phyloP scores from a whole-genome alignment of 345 rosid genomes.

The Citrus sp. region DNA sequence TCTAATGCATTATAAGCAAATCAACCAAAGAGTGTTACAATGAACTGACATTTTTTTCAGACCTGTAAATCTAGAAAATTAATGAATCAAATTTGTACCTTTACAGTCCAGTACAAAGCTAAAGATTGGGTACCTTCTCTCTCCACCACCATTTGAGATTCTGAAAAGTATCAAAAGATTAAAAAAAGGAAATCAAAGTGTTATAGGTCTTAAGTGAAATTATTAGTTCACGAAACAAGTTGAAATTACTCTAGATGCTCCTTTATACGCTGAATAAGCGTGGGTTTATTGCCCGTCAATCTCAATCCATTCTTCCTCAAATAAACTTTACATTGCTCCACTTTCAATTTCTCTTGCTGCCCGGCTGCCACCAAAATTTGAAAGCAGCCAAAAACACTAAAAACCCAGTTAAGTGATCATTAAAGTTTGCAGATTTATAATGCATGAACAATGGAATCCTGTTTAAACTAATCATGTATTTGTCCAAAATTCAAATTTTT shows the following conservation, averaged over 20 bases:
- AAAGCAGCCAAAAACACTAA: too few species aligned
- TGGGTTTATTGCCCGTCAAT: constrained; percentile 47
- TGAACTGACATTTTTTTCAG: not conserved
- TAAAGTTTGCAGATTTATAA: too few species aligned
- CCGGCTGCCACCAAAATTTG: too few species aligned
- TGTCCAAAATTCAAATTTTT: not conserved
- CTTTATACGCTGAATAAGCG: constrained; percentile 44
- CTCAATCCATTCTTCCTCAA: constrained; percentile 57
- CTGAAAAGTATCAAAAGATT: constrained; percentile 22
- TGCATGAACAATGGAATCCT: too few species aligned
- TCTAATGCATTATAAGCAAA: not conserved
- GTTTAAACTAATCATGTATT: not conserved
- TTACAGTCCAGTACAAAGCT: constrained; percentile 54
- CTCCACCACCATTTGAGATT: constrained; percentile 43
- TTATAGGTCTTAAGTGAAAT: not conserved
- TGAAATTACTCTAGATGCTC: constrained; percentile 54
- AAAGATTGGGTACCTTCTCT: constrained; percentile 51
- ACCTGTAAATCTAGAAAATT: not conserved
- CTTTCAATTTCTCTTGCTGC: too few species aligned
- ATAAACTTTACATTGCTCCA: constrained; percentile 44
- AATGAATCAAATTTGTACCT: constrained; percentile 27
- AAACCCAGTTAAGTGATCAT: too few species aligned
- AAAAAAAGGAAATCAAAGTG: not conserved
- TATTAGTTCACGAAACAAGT: not conserved
- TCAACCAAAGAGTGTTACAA: not conserved